These are phyloP conservation scores for Pulveroboletus ravenelii DNA, from an alignment of 768 basidiomycete species.

Conservation along the genomic window DNA sequence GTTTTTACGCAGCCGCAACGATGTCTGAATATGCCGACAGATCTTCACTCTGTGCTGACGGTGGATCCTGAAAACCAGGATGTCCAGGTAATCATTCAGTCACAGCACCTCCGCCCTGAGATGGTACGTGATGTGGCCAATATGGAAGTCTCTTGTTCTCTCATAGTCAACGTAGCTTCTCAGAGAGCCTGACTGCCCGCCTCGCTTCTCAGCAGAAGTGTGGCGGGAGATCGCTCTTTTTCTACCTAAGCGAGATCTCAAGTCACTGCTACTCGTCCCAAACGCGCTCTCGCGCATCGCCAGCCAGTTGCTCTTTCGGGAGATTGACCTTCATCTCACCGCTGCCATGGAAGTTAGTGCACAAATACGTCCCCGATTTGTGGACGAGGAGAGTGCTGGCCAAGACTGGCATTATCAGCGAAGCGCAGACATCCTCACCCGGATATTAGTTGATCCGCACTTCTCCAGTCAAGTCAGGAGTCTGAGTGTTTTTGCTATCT, in stretches of 20 bases:
- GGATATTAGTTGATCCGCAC: conserved; percentile 54
- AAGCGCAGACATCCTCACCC: conserved; percentile 66
- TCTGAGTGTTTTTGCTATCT: conserved; percentile 53
- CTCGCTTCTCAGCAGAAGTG: conserved; percentile 61
- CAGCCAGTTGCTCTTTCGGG: conserved; percentile 60
- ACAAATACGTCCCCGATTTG: conserved; percentile 15
- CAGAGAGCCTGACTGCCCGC: conserved; percentile 39
- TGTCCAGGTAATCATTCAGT: conserved; percentile 57
- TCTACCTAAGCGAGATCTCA: conserved; percentile 61
- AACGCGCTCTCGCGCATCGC: conserved; percentile 66
- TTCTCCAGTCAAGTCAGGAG: conserved; percentile 58
- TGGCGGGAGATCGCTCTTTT: conserved; percentile 66
- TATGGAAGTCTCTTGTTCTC: neutral
- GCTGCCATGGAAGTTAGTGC: conserved; percentile 25
- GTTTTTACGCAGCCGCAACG: neutral
- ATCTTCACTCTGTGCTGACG: conserved; percentile 59
- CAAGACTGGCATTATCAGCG: conserved; percentile 49
- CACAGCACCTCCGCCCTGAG: conserved; percentile 46
- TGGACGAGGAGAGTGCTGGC: conserved; percentile 9
- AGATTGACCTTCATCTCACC: conserved; percentile 61
- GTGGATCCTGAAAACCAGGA: conserved; percentile 68
- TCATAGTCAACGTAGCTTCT: conserved; percentile 20
- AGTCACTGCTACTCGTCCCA: conserved; percentile 57
- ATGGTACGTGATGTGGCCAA: conserved; percentile 39
- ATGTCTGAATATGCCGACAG: conserved; percentile 31